Conservation (phyloP, 78 protist species). For the Dictyostelium purpureum region DNA sequence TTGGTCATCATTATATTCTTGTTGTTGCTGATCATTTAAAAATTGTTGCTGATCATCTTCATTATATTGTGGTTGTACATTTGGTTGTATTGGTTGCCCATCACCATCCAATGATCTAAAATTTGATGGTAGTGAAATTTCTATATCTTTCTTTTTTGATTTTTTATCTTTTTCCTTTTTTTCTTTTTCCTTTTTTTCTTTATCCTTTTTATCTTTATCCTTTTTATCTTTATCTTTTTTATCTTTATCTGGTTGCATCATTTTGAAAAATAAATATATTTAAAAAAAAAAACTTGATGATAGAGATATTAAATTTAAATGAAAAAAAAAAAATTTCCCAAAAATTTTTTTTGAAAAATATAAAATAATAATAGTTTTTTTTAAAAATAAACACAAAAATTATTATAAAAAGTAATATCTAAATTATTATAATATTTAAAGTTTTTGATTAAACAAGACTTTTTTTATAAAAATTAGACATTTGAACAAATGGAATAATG, state of each 20-base stretch:
- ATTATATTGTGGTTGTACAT: background rate
- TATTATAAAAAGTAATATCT: no score
- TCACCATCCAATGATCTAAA: conserved; percentile 11
- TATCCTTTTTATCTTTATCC: background rate
- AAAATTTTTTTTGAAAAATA: no score
- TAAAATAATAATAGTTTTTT: no score
- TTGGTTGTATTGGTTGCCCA: background rate
- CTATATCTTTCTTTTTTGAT: conserved; percentile 22
- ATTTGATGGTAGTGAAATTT: conserved; percentile 34
- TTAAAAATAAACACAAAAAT: no score
- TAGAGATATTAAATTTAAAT: no score
- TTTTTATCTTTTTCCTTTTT: background rate
- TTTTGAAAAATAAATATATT: no score
- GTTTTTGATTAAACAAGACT: no score
- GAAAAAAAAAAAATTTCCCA: no score
- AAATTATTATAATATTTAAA: no score
- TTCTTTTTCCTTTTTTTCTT: background rate
- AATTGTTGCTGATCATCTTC: background rate
- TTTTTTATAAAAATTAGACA: no score
- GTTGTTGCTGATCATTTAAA: background rate
- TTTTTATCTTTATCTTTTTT: conserved; percentile 5
- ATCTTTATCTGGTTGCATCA: conserved; percentile 17
- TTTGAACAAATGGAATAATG: no score
- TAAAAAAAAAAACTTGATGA: no score
- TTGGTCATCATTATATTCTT: background rate